A percentile compares a stretch with the other conserved stretches of the same genome.
Conservation (phyloP, 768 basidiomycete genomes). For the Lactifluus hygrophoroides region DNA sequence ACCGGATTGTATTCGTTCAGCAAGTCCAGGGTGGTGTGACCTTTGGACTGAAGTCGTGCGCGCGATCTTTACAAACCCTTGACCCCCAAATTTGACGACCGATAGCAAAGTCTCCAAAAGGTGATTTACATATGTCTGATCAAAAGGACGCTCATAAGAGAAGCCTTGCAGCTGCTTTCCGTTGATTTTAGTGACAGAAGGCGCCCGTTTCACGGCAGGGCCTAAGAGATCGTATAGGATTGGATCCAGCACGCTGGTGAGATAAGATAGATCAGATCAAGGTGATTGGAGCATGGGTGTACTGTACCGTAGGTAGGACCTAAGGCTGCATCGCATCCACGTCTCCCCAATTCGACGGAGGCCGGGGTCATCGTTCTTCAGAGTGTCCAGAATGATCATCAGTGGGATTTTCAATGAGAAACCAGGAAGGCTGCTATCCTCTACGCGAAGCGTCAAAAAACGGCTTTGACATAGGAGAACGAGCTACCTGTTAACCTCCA, state of each 20-base stretch:
- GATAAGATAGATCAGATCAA: neutral
- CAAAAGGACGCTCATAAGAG: slow-evolving; percentile 65
- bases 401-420: slow-evolving; percentile 78
- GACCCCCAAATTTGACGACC: slow-evolving; percentile 80
- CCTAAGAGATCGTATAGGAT: slow-evolving; percentile 71
- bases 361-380: slow-evolving; percentile 67
- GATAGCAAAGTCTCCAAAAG: slow-evolving; percentile 70
- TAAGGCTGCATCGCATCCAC: slow-evolving; percentile 94
- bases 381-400: slow-evolving; percentile 77
- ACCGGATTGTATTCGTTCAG: slow-evolving; percentile 56
- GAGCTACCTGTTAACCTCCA: slow-evolving; percentile 80
- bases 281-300: neutral
- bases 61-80: slow-evolving; percentile 74
- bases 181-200: slow-evolving; percentile 42
- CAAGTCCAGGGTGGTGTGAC: slow-evolving; percentile 53
- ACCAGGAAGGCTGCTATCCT: slow-evolving; percentile 75
- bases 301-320: slow-evolving; percentile 78
- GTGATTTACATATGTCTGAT: slow-evolving; percentile 65
- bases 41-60: slow-evolving; percentile 54
- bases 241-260: slow-evolving; percentile 76
- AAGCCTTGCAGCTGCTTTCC: slow-evolving; percentile 62
- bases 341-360: slow-evolving; percentile 80
- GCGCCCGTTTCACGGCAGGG: slow-evolving; percentile 49
- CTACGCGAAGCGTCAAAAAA: slow-evolving; percentile 32
- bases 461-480: neutral